Percentiles rank a stretch among this genome's conserved stretches.
Evolutionary conservation across 169 alveolate genomes (phyloP).

Genomic region (Amoebophrya sp.): DNA sequence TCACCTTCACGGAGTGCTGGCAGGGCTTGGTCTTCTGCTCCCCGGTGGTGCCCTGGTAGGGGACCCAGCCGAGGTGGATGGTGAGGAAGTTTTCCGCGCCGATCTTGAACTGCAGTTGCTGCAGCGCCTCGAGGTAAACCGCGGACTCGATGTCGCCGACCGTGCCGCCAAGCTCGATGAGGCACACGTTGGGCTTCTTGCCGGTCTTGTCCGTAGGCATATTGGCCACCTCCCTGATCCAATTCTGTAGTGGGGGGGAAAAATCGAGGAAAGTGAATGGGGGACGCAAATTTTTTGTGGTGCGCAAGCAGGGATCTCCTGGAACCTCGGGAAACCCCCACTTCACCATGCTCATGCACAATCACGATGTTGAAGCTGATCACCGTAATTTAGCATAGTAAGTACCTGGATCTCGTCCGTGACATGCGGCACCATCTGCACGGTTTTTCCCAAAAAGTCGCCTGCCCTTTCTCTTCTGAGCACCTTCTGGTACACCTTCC

Average conservation of each 20-base stretch:
- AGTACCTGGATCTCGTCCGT: constrained; percentile 58
- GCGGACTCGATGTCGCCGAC: constrained; percentile 92
- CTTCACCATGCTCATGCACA: no score
- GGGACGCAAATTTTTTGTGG: no score
- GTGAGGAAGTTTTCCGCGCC: constrained; percentile 55
- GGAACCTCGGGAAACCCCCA: no score
- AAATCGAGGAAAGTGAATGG: no score
- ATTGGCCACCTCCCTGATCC: constrained; percentile 63
- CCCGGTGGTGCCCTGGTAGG: constrained; percentile 53
- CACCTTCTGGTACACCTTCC: constrained; percentile 81
- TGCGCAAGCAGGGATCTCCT: no score
- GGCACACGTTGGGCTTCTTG: constrained; percentile 71
- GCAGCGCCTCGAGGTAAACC: constrained; percentile 77
- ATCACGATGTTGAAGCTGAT: constrained; percentile 50
- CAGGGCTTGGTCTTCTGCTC: constrained; percentile 88
- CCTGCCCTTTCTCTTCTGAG: constrained; percentile 80
- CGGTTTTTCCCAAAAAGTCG: constrained; percentile 88
- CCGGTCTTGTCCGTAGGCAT: constrained; percentile 30
- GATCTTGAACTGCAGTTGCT: constrained; percentile 55
- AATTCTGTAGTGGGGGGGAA: no score
- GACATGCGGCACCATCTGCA: constrained; percentile 57
- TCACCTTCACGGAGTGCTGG: constrained; percentile 79
- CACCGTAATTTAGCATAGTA: constrained; percentile 39
- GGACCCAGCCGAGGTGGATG: constrained; percentile 65
- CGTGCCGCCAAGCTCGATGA: constrained; percentile 93